Evolutionary conservation across 2,329 filamentous ascomycete genomes (phyloP), one percentile per base, ranked within the genome.

Genomic region (Claviceps pazoutovae): DNA sequence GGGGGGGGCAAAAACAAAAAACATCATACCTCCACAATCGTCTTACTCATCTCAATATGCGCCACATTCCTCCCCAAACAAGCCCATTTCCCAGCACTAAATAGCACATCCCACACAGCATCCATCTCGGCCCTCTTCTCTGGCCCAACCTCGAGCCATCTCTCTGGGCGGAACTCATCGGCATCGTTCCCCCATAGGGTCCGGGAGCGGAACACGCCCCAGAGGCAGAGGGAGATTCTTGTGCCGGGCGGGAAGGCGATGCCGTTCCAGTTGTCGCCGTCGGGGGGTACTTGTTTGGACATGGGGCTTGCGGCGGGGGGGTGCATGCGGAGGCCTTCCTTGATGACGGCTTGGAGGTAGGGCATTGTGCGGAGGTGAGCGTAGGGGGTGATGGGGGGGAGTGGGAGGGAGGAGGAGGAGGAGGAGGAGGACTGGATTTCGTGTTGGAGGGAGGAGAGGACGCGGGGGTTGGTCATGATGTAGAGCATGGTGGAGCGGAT

Each of bases 401-500:
- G 21, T 21, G 21, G 21, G 21, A 21, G 21, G 21, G 21, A 21
- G 21, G 21, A 71, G 2, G 56, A 51, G 54, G 30, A 30, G 30
- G 30, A 30, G 21, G 21, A 21, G 21, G 9, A 34, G 30, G 30
- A 34, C 30, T 54, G 56, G 36, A 58, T 62, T 38, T 58, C 62
- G 43, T 37, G 26, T 5, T 71, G 69, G 0, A 82, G 64, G 62
- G 68, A 71, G 3, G 56, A 51, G 54, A 74, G 69, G 0, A 76
- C 69, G 1, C 64, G 65, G 0, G 74, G 73, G 23, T 69, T 72
- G 14, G 71, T 74, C 36, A 73, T 68, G 51, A 81, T 59, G 58
- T 75, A 70, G 30, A 80, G 68, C 50, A 81, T 56, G 1, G 71
- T 76, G 30, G 71, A 67, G 2, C 78, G 72, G 16, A 82, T 70